Conservation (phyloP, 192 early-diverging fungal species). For the Paraglomus brasilianum region DNA sequence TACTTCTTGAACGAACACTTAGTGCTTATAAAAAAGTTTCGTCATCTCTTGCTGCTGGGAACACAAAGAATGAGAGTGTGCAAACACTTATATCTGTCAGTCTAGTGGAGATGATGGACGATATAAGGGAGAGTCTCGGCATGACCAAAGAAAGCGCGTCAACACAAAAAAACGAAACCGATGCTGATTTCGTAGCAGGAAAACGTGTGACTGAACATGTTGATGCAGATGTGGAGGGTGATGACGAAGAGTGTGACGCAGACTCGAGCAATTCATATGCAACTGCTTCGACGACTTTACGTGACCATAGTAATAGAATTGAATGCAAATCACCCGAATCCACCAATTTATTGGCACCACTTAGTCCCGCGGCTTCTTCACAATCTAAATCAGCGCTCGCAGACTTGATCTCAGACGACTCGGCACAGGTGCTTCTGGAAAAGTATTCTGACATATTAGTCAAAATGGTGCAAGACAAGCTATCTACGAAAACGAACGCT, state of each 20-base stretch:
- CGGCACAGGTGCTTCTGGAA: constrained; percentile 15
- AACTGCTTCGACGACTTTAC: constrained; percentile 3
- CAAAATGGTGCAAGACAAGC: constrained; percentile 30
- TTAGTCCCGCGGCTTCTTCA: neutral
- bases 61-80: constrained; percentile 22
- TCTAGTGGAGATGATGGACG: constrained; percentile 19
- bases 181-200: neutral
- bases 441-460: constrained; percentile 26
- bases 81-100: constrained; percentile 27
- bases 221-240: neutral
- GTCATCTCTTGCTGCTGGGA: neutral
- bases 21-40: constrained; percentile 18
- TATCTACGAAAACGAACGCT: neutral
- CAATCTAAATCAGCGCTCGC: neutral
- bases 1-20: constrained; percentile 22
- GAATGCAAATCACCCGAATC: neutral
- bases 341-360: neutral
- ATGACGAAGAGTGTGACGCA: constrained; percentile 17
- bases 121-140: constrained; percentile 16
- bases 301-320: neutral
- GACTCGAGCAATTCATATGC: constrained; percentile 21
- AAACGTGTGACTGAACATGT: neutral
- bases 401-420: constrained; percentile 2
- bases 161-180: neutral
- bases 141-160: neutral